Evolutionary conservation across 2,329 filamentous ascomycete genomes (phyloP).

Genomic region (Rhinocladiella similis): DNA sequence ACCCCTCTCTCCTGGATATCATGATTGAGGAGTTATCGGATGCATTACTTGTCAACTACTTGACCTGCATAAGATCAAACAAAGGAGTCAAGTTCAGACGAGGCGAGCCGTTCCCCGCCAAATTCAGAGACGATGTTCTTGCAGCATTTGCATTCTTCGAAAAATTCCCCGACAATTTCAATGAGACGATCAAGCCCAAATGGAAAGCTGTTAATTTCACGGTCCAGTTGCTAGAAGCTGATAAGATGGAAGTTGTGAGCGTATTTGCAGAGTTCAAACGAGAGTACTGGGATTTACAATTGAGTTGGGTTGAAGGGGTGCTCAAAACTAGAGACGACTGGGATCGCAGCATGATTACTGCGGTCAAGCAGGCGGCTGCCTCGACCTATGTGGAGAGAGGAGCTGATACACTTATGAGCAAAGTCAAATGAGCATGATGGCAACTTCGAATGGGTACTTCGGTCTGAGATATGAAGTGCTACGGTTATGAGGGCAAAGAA

Average conservation of each 20-base stretch:
- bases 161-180: slow-evolving; percentile 65
- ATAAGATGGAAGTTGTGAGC: slow-evolving; percentile 71
- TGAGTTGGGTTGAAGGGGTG: slow-evolving; percentile 94
- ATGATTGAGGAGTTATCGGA: slow-evolving; percentile 92
- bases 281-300: slow-evolving; percentile 89
- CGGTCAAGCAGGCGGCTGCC: slow-evolving; percentile 84
- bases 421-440: slow-evolving; percentile 66
- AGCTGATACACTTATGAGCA: slow-evolving; percentile 90
- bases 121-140: slow-evolving; percentile 89
- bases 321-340: slow-evolving; percentile 87
- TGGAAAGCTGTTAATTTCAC: slow-evolving; percentile 91
- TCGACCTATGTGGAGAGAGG: slow-evolving; percentile 79
- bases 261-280: slow-evolving; percentile 82
- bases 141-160: slow-evolving; percentile 90
- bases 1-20: slow-evolving; percentile 85
- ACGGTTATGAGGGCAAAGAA: not conserved
- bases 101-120: slow-evolving; percentile 83
- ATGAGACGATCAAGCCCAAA: slow-evolving; percentile 77
- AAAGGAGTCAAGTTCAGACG: slow-evolving; percentile 85
- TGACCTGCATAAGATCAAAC: slow-evolving; percentile 76
- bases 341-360: slow-evolving; percentile 83
- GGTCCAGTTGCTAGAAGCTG: slow-evolving; percentile 70
- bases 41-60: slow-evolving; percentile 83
- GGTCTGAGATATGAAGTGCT: not conserved
- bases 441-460: not conserved